Evolutionary conservation across 2,329 filamentous ascomycete genomes (phyloP).

Genomic region (Podosphaera xanthii): DNA sequence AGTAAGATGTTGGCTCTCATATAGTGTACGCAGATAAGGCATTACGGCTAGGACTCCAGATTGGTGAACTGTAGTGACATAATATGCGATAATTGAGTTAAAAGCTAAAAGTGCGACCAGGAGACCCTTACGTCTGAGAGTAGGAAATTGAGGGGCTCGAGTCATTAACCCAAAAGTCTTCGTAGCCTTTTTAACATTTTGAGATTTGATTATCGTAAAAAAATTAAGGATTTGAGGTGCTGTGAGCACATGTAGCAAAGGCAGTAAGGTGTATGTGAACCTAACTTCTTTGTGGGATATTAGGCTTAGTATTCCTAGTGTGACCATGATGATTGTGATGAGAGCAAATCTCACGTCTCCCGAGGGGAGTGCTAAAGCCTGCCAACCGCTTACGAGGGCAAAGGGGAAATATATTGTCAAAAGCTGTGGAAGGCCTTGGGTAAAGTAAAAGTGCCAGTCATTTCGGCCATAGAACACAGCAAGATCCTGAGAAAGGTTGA

Average conservation of each 20-base stretch:
- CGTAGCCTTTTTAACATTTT: background rate
- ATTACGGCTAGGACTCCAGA: constrained; percentile 56
- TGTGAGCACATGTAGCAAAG: constrained; percentile 61
- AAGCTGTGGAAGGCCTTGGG: constrained; percentile 71
- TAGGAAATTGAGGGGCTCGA: constrained; percentile 6
- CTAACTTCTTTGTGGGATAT: constrained; percentile 93
- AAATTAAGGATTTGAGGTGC: constrained; percentile 43
- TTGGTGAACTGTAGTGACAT: constrained; percentile 58
- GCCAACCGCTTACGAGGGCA: constrained; percentile 36
- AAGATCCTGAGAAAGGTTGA: constrained; percentile 73
- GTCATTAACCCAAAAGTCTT: background rate
- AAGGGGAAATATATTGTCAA: constrained; percentile 71
- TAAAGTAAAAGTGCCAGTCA: constrained; percentile 78
- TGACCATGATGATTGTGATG: constrained; percentile 31
- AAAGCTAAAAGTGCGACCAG: constrained; percentile 26
- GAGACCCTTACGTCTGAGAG: constrained; percentile 10
- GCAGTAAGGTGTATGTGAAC: constrained; percentile 84
- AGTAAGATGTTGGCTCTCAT: constrained; percentile 32
- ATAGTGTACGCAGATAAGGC: constrained; percentile 50
- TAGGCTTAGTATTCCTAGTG: constrained; percentile 41
- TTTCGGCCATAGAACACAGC: constrained; percentile 86
- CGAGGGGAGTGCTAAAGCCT: constrained; percentile 17
- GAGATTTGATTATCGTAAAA: constrained; percentile 22
- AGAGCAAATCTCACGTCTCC: constrained; percentile 21
- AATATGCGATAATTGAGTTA: constrained; percentile 51